These are phyloP conservation scores for Peniophora sp. DNA, from an alignment of 1,284 basidiomycete genomes.

Conservation along the genomic window DNA sequence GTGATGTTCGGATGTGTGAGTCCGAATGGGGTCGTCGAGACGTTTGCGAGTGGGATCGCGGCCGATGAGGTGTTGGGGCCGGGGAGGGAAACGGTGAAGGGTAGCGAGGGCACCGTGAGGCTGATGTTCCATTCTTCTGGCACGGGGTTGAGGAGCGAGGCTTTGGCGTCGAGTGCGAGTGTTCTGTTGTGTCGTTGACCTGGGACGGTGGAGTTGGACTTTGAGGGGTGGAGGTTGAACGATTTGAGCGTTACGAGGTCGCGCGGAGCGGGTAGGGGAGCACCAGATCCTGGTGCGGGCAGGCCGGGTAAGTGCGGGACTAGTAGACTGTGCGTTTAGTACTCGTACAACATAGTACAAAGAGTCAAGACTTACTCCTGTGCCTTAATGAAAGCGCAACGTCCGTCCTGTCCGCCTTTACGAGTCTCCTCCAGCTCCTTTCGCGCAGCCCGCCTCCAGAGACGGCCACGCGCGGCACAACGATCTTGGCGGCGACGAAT, in stretches of 20 bases:
- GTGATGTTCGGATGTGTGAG: conserved; percentile 64
- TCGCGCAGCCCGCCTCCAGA: conserved; percentile 41
- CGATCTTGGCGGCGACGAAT: conserved; percentile 32
- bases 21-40: conserved; percentile 43
- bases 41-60: conserved; percentile 41
- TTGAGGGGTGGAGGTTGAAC: conserved; percentile 39
- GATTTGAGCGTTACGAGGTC: conserved; percentile 51
- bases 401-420: conserved; percentile 35
- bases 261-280: conserved; percentile 45
- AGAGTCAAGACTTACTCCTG: conserved; percentile 35
- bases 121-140: conserved; percentile 31
- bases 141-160: conserved; percentile 52
- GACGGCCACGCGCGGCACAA: conserved; percentile 34
- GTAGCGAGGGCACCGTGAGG: conserved; percentile 44
- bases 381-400: conserved; percentile 38
- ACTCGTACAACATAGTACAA: not conserved
- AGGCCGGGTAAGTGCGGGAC: conserved; percentile 61
- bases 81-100: conserved; percentile 53
- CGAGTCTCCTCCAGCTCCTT: conserved; percentile 40
- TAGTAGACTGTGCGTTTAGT: conserved; percentile 18
- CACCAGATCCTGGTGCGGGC: conserved; percentile 45
- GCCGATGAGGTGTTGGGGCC: conserved; percentile 14
- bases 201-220: too few species aligned
- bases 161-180: conserved; percentile 42
- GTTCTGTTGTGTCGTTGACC: conserved; percentile 37